These are phyloP conservation scores for Metarhizium album DNA, from an alignment of 2,329 filamentous ascomycete genomes.

Conservation along the genomic window DNA sequence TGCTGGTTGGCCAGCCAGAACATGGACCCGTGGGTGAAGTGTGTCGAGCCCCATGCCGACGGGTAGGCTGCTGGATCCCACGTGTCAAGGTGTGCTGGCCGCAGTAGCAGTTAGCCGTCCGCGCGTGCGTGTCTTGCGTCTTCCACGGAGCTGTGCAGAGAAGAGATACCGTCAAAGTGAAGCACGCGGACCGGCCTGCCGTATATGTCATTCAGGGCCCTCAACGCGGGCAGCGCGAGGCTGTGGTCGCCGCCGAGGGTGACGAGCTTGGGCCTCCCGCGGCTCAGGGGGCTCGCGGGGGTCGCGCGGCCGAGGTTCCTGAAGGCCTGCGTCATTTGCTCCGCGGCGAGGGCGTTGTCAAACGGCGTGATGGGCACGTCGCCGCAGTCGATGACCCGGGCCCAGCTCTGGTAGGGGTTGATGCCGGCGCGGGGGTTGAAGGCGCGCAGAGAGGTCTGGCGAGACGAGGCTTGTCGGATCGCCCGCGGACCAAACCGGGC, in stretches of 20 bases:
- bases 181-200: slow-evolving; percentile 55
- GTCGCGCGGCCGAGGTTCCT: slow-evolving; percentile 47
- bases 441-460: slow-evolving; percentile 69
- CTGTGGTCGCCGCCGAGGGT: slow-evolving; percentile 67
- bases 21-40: slow-evolving; percentile 84
- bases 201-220: slow-evolving; percentile 53
- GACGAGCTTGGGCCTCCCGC: slow-evolving; percentile 43
- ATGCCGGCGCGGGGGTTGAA: slow-evolving; percentile 71
- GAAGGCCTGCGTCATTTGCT: slow-evolving; percentile 77
- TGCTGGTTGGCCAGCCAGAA: slow-evolving; percentile 82
- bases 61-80: slow-evolving; percentile 79
- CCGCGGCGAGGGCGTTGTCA: slow-evolving; percentile 70
- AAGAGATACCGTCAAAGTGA: slow-evolving; percentile 60
- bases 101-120: background rate
- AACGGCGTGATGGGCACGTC: slow-evolving; percentile 82
- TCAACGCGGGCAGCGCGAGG: slow-evolving; percentile 56
- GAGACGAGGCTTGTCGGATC: slow-evolving; percentile 72
- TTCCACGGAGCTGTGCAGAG: slow-evolving; percentile 3
- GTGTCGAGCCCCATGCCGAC: slow-evolving; percentile 51
- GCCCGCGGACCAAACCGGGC: slow-evolving; percentile 79
- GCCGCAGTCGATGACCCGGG: slow-evolving; percentile 78
- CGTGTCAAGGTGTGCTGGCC: slow-evolving; percentile 59
- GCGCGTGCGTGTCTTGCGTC: background rate
- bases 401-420: slow-evolving; percentile 77
- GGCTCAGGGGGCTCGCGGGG: slow-evolving; percentile 23